Conservation (phyloP, 1,139 yeast species). For the Blastobotrys raffinosifermentans region DNA sequence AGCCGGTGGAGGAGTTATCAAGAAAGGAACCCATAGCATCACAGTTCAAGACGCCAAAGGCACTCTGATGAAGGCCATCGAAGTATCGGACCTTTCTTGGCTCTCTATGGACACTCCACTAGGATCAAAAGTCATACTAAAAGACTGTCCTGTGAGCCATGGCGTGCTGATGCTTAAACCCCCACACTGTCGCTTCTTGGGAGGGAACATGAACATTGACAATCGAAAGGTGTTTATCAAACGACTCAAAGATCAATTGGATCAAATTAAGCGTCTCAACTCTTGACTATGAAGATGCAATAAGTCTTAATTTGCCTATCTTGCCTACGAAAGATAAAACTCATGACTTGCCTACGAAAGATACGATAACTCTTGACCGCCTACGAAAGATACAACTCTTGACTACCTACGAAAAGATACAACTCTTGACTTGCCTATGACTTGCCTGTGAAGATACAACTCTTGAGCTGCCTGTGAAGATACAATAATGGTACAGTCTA, state of each 20-base stretch:
- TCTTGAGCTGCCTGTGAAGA: no score
- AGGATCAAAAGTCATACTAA: constrained; percentile 17
- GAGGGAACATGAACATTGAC: constrained; percentile 11
- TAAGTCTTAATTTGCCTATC: no score
- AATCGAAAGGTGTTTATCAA: constrained; percentile 5
- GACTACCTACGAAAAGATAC: no score
- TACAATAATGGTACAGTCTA: no score
- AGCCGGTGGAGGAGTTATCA: constrained; percentile 4
- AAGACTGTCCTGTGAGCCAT: constrained; percentile 15
- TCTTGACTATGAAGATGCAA: no score
- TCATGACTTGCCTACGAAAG: no score
- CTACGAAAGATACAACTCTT: no score
- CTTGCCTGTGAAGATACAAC: no score
- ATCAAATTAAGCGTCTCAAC: no score
- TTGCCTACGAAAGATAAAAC: no score
- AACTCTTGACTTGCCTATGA: no score
- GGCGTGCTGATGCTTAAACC: constrained; percentile 21
- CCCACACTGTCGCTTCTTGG: constrained; percentile 10
- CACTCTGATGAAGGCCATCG: constrained; percentile 23
- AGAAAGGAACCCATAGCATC: constrained; percentile 17
- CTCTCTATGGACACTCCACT: constrained; percentile 15
- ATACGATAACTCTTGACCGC: no score
- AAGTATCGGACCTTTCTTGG: constrained; percentile 16
- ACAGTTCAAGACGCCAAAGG: constrained; percentile 23
- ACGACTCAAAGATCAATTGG: constrained; percentile 4